Percentiles rank a stretch among this genome's conserved stretches.
These are phyloP conservation scores for Inga leiocalycina DNA, from an alignment of 306 rosid genomes.

Conservation along the genomic window DNA sequence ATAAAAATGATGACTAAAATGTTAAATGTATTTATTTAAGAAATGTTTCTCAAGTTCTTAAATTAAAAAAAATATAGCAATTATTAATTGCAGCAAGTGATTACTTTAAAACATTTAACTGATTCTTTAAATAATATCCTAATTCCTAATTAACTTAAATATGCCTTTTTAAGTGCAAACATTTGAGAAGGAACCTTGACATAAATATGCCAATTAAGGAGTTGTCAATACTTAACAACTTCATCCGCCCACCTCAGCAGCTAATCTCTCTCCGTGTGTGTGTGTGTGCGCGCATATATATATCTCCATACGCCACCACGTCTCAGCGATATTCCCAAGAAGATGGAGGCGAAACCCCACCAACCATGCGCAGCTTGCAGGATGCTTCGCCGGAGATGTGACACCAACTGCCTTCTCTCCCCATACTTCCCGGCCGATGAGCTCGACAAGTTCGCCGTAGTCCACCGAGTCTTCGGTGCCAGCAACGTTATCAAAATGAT, in stretches of 20 bases:
- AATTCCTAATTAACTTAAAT: too few relatives aligned
- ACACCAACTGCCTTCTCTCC: constrained; percentile 35
- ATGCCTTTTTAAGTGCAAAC: background rate
- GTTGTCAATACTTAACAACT: constrained; percentile 8
- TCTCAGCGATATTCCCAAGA: constrained; percentile 1
- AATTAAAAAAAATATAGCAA: background rate
- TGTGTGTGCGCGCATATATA: too few relatives aligned
- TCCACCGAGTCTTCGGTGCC: constrained; percentile 44
- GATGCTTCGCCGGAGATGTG: constrained; percentile 44
- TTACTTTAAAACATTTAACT: too few relatives aligned
- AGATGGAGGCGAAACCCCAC: constrained; percentile 4
- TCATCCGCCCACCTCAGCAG: background rate
- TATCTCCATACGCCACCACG: background rate
- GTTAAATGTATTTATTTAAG: too few relatives aligned
- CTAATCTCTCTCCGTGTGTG: background rate
- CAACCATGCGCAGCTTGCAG: constrained; percentile 49
- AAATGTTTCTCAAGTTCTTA: background rate
- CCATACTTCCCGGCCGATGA: constrained; percentile 39
- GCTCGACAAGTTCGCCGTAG: constrained; percentile 33
- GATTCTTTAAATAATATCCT: background rate
- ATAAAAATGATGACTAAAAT: background rate
- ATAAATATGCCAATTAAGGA: background rate
- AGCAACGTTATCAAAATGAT: constrained; percentile 45
- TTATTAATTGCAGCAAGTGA: too few relatives aligned
- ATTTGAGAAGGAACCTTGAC: background rate